Conservation (phyloP, 805 yeast species). For the Starmerella apis region DNA sequence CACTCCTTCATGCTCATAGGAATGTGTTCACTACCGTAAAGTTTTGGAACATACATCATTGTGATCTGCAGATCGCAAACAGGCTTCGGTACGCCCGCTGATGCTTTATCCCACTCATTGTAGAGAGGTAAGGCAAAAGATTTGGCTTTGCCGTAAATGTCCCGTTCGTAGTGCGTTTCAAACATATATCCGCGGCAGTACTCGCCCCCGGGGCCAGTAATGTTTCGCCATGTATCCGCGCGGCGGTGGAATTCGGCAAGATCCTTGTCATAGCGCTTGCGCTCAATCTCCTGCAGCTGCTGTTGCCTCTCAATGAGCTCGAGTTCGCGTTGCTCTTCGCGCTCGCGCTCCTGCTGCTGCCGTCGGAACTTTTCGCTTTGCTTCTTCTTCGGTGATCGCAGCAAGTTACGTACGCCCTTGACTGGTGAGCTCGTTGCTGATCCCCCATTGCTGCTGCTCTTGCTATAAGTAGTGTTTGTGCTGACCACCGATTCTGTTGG, state of each 20-base stretch:
- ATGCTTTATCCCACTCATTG: slow-evolving; percentile 67
- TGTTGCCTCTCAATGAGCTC: slow-evolving; percentile 10
- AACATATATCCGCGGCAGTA: slow-evolving; percentile 69
- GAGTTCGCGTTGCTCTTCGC: slow-evolving; percentile 20
- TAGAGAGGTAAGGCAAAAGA: slow-evolving; percentile 50
- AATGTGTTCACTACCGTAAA: slow-evolving; percentile 40
- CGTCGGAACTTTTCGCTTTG: slow-evolving; percentile 7
- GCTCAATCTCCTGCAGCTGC: slow-evolving; percentile 2
- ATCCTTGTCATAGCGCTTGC: slow-evolving; percentile 15
- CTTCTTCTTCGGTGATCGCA: slow-evolving; percentile 20
- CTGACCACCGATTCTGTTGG: slow-evolving; percentile 5
- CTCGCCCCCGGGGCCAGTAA: slow-evolving; percentile 78
- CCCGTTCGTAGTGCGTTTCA: slow-evolving; percentile 47
- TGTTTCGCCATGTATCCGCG: slow-evolving; percentile 42
- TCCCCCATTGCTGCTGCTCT: neutral
- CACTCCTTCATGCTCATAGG: slow-evolving; percentile 48
- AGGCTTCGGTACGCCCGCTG: slow-evolving; percentile 41
- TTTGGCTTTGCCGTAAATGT: slow-evolving; percentile 44
- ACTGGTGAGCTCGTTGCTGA: slow-evolving; percentile 9
- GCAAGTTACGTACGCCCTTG: slow-evolving; percentile 23
- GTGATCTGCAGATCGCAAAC: slow-evolving; percentile 59
- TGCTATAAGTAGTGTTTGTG: neutral
- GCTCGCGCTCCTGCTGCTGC: slow-evolving; percentile 24
- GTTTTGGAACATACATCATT: slow-evolving; percentile 55
- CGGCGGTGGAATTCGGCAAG: slow-evolving; percentile 20